phyloP scores from a whole-genome alignment of 257 asterid genomes.

The Vinca minor region DNA sequence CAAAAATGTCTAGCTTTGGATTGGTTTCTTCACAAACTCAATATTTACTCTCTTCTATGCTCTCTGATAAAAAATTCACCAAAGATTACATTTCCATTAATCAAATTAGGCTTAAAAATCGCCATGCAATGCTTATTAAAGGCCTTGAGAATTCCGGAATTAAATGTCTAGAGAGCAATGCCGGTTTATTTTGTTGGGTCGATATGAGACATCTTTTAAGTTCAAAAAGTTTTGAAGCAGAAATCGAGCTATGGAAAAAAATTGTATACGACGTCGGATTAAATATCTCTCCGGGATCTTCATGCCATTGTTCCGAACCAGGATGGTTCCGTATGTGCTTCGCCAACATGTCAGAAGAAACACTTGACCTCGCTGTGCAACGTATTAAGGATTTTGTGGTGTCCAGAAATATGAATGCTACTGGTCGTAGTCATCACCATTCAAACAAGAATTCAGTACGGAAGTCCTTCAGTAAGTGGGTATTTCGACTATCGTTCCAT shows the following conservation, averaged over 20 bases:
- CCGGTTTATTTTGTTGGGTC: conserved; percentile 79
- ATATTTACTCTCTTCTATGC: conserved; percentile 55
- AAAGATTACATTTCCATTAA: conserved; percentile 42
- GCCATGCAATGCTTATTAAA: conserved; percentile 47
- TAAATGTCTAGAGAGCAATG: conserved; percentile 52
- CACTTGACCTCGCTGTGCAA: conserved; percentile 47
- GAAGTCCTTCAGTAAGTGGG: conserved; percentile 56
- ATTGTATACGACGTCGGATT: conserved; percentile 71
- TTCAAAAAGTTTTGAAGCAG: conserved; percentile 44
- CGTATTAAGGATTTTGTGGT: conserved; percentile 42
- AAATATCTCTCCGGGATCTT: conserved; percentile 78
- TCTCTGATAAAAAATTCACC: conserved; percentile 52
- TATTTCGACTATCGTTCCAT: conserved; percentile 58
- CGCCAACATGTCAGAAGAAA: conserved; percentile 72
- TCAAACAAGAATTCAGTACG: conserved; percentile 32
- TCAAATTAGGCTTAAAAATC: conserved; percentile 37
- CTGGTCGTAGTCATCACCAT: conserved; percentile 3
- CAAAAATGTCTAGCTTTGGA: conserved; percentile 87
- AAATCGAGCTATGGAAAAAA: conserved; percentile 72
- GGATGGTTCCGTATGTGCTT: conserved; percentile 86
- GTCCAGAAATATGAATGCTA: conserved; percentile 6
- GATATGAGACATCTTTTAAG: conserved; percentile 61
- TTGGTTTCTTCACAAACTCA: conserved; percentile 77
- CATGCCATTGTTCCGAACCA: conserved; percentile 74
- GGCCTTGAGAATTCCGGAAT: conserved; percentile 51